Conservation (phyloP, 192 early-diverging fungal genomes). For the Coemansia sp. region DNA sequence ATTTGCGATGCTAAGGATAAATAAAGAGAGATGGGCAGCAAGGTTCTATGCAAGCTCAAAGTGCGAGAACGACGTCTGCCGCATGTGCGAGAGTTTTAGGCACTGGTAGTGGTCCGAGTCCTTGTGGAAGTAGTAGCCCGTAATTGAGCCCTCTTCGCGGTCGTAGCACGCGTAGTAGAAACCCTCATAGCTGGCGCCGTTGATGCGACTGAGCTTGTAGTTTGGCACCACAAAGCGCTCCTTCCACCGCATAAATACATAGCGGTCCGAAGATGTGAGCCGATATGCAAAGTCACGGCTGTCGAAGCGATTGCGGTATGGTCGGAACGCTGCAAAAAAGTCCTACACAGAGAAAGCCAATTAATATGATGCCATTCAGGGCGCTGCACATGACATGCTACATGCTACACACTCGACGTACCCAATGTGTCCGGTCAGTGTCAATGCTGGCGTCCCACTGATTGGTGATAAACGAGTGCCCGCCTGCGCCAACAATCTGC, state of each 20-base stretch:
- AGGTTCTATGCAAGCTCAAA: conserved; percentile 43
- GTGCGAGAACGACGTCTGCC: conserved; percentile 46
- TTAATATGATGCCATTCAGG: conserved; percentile 2
- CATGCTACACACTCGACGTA: conserved; percentile 23
- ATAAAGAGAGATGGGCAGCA: background rate
- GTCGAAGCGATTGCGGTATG: conserved; percentile 42
- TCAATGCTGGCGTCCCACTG: conserved; percentile 73
- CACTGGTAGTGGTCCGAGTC: conserved; percentile 54
- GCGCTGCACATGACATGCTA: background rate
- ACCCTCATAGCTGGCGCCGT: conserved; percentile 76
- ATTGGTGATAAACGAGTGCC: conserved; percentile 65
- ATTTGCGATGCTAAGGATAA: background rate
- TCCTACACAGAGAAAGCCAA: conserved; percentile 17
- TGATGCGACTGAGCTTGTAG: conserved; percentile 66
- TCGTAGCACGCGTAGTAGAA: conserved; percentile 79
- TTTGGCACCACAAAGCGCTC: conserved; percentile 82
- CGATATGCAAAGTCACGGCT: conserved; percentile 36
- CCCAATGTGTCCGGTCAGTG: conserved; percentile 70
- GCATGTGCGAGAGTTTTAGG: conserved; percentile 35
- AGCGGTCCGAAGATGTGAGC: conserved; percentile 56
- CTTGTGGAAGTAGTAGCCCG: conserved; percentile 63
- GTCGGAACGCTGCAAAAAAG: conserved; percentile 49
- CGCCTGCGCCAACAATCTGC: conserved; percentile 63
- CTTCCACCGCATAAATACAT: conserved; percentile 85
- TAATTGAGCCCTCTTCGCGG: conserved; percentile 58